Base-by-base conservation (phyloP, 2,329 filamentous ascomycete genomes). In the Stachybotrys chartarum region DNA sequence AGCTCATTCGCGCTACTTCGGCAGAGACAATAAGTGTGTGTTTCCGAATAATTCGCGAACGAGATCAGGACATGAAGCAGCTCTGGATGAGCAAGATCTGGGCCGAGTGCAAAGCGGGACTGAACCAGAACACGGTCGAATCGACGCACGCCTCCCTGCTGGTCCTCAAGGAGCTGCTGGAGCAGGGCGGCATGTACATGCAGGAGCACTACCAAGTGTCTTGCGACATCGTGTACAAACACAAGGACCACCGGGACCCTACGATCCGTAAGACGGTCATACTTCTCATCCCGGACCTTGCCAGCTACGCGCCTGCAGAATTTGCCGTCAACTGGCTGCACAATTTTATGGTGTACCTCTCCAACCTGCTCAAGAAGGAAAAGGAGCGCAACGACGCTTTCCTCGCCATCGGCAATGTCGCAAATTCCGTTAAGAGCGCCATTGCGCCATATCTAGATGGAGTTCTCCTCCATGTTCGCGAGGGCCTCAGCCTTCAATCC, bases 131-230 rank as follows among this genome's bases (percentile, higher is more conserved):
- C 63, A 91, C 90, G 17, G 82, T 95, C 54, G 94, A 99, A 70
- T 88, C 86, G 57, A 87, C 96, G 47, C 95, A 99, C 68, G 94
- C 91, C n/a, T 97, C 93, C 2, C 80, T 99, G 46, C 80, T 99
- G 18, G 91, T 95, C 1, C 81, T 97, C 64, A 95, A 93, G 70
- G 93, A 97, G 73, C 81, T 99, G 51, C 83, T 99, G 17, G 84
- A 94, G 59, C 93, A 96, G 69, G 94, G 94, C 54, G 92, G 91
- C 63, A 99, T 99, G 93, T 99, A 96, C 72, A 97, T 99, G 94
- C 91, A 96, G 65, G 90, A 92, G 45, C 85, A 92, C 67, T 99
- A 97, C 71, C 84, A 87, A 56, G 90, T 96, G 63, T 87, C 91
- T 11, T 97, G 93, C 69, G 94, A 99, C 59, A 92, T 94, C 59